Conservation (phyloP, 108 stramenopile genomes). For the Nitzschia putrida region DNA sequence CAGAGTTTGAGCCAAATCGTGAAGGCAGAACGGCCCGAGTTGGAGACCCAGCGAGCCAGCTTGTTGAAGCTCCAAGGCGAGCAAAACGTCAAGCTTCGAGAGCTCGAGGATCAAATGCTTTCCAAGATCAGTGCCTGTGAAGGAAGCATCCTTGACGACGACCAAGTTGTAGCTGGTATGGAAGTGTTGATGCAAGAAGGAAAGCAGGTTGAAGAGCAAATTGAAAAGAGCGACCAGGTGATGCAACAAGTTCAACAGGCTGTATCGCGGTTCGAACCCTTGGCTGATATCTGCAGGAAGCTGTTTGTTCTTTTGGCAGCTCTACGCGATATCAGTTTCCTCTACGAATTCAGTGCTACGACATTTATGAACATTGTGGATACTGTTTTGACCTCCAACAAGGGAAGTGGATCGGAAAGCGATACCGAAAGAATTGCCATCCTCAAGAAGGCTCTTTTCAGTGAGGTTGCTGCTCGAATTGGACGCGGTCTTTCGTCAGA, state of each 20-base stretch:
- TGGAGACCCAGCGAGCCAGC: conserved; percentile 83
- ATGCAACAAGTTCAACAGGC: conserved; percentile 88
- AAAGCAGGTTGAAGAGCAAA: conserved; percentile 90
- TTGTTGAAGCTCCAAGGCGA: conserved; percentile 92
- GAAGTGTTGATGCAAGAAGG: conserved; percentile 95
- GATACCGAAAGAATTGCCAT: conserved; percentile 54
- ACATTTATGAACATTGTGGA: conserved; percentile 85
- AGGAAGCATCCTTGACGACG: conserved; percentile 97
- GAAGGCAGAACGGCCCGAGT: conserved; percentile 89
- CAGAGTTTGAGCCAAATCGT: conserved; percentile 89
- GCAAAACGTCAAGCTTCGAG: conserved; percentile 91
- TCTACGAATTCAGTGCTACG: conserved; percentile 82
- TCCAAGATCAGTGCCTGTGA: conserved; percentile 90
- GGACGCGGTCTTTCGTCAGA: conserved; percentile 83
- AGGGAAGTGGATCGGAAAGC: conserved; percentile 13
- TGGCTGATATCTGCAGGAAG: conserved; percentile 79
- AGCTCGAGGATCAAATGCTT: conserved; percentile 96
- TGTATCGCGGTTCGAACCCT: conserved; percentile 84
- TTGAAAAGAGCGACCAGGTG: conserved; percentile 84
- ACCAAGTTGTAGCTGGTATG: conserved; percentile 93
- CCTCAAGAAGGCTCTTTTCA: conserved; percentile 72
- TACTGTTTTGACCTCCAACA: conserved; percentile 56
- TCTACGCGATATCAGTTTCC: conserved; percentile 71
- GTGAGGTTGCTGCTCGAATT: conserved; percentile 85
- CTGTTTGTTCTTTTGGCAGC: conserved; percentile 67